A percentile compares a stretch with the other conserved stretches of the same genome.
These are phyloP conservation scores for Macrolepiota albuminosa DNA, from an alignment of 768 basidiomycete species.

Conservation along the genomic window DNA sequence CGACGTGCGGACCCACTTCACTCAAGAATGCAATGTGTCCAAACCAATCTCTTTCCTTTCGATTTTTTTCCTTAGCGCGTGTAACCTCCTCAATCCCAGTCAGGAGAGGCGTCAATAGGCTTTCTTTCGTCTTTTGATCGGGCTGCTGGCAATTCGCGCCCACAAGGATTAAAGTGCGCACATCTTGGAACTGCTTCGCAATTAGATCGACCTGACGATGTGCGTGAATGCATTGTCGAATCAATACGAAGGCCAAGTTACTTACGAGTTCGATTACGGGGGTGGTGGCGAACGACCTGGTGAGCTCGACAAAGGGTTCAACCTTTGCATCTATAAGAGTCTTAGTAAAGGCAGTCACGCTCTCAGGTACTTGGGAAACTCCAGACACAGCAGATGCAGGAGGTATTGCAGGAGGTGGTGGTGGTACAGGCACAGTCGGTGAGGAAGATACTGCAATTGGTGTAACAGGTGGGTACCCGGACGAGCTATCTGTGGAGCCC, in stretches of 20 bases:
- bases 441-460: conserved; percentile 13
- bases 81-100: conserved; percentile 69
- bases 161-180: conserved; percentile 64
- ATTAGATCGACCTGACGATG: conserved; percentile 58
- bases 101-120: conserved; percentile 64
- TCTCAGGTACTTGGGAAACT: conserved; percentile 42
- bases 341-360: conserved; percentile 70
- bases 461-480: conserved; percentile 4
- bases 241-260: not conserved
- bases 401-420: conserved; percentile 21
- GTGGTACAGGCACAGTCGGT: conserved; percentile 22
- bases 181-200: conserved; percentile 57
- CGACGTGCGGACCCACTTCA: conserved; percentile 76
- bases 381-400: conserved; percentile 29
- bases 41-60: conserved; percentile 78
- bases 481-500: conserved; percentile 11
- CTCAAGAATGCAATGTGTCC: conserved; percentile 77
- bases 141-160: conserved; percentile 81
- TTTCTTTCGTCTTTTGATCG: conserved; percentile 48
- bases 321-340: conserved; percentile 69
- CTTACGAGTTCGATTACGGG: conserved; percentile 76
- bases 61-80: conserved; percentile 77
- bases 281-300: conserved; percentile 63
- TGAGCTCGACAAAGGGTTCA: conserved; percentile 69
- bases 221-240: not conserved